phyloP scores from a whole-genome alignment of 2,329 filamentous ascomycete species.

The Trichophyton verrucosum region DNA sequence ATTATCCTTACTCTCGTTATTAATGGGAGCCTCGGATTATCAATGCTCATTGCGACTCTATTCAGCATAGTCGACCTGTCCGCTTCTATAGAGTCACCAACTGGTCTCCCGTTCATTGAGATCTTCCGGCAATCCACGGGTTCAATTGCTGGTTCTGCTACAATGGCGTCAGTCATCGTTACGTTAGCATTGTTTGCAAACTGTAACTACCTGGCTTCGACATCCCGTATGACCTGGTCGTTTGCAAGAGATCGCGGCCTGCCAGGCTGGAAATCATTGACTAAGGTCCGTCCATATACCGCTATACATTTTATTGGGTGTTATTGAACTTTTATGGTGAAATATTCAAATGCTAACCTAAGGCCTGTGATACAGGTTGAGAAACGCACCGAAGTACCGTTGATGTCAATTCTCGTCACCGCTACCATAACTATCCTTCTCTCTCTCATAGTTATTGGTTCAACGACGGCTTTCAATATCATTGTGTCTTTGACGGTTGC shows the following conservation, averaged over 20 bases:
- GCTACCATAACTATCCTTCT: constrained; percentile 26
- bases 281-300: constrained; percentile 15
- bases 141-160: constrained; percentile 31
- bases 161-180: constrained; percentile 37
- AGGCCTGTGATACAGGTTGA: constrained; percentile 20
- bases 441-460: constrained; percentile 41
- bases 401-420: constrained; percentile 27
- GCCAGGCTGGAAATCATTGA: constrained; percentile 23
- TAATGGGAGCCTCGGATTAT: constrained; percentile 38
- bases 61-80: constrained; percentile 34
- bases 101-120: constrained; percentile 39
- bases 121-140: constrained; percentile 38
- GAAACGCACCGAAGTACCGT: constrained; percentile 29
- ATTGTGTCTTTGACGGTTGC: constrained; percentile 42
- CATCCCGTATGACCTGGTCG: constrained; percentile 32
- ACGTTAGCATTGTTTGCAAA: constrained; percentile 27
- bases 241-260: constrained; percentile 34
- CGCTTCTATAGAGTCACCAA: constrained; percentile 29
- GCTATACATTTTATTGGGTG: no score
- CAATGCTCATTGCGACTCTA: constrained; percentile 34
- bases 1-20: constrained; percentile 38
- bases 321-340: no score
- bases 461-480: constrained; percentile 41
- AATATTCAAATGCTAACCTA: constrained; percentile 5
- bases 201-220: constrained; percentile 24